phyloP scores from a whole-genome alignment of 75 land plant species.

The Picea sitchensis region DNA sequence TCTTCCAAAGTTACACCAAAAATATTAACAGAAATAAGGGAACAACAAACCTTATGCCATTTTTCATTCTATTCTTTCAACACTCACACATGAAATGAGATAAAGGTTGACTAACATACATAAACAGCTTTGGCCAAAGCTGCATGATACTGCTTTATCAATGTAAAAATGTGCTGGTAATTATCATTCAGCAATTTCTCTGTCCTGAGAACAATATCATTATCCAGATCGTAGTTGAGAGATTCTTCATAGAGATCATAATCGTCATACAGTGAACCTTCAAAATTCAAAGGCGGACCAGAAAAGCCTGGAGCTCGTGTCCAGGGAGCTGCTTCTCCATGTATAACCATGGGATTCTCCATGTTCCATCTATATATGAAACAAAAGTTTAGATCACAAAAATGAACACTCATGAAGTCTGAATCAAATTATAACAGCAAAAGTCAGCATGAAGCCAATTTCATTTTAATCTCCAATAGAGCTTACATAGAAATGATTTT shows the following conservation, averaged over 20 bases:
- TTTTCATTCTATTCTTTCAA: not conserved
- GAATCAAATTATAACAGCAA: not conserved
- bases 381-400: not conserved
- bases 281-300: conserved; percentile 81
- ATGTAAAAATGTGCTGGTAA: conserved; percentile 49
- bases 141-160: conserved; percentile 70
- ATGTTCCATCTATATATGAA: conserved; percentile 72
- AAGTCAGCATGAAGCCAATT: not conserved
- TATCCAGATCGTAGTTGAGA: conserved; percentile 64
- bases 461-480: not conserved
- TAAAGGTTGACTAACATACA: conserved; percentile 34
- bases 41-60: not conserved
- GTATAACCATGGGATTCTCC: conserved; percentile 77
- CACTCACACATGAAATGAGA: not conserved
- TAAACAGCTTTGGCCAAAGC: conserved; percentile 75
- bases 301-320: conserved; percentile 32
- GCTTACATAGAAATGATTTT: conserved; percentile 81
- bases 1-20: too few relatives aligned
- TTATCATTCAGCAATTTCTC: conserved; percentile 47
- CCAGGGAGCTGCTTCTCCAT: conserved; percentile 82
- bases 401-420: not conserved
- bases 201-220: conserved; percentile 50
- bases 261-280: conserved; percentile 83
- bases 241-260: conserved; percentile 60
- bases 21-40: not conserved